Base-by-base conservation (phyloP, 2,329 filamentous ascomycete genomes). In the Parastagonospora nodorum region DNA sequence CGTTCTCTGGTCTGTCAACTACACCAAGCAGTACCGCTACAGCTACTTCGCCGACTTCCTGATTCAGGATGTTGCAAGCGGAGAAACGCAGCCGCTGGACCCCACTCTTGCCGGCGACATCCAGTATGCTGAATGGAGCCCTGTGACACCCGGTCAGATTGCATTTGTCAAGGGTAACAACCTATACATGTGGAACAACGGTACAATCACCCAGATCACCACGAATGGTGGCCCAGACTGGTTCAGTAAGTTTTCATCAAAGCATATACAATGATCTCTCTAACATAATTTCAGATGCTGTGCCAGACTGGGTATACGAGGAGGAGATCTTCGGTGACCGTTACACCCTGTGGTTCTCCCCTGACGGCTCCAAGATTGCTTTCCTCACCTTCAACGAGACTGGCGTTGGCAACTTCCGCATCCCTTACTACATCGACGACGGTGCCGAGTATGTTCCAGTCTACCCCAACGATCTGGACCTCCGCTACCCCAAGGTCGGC, bases 401-500 rank as follows among this genome's bases (percentile, higher is more conserved):
- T 0, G 86, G 85, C 1, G 87, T 89, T 6, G 80, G 78, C 2
- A 88, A 85, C 1, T 88, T 84, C 68, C 84, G 80, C 0, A 79
- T 89, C 9, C 84, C 84, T 0, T 88, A 88, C 69, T 89, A 84
- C 68, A 87, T 87, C 82, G 77, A 83, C 45, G 76, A 79, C 49
- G 70, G 83, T 51, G 71, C 80, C 19, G 67, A 84, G 11, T 57
- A 45, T 12, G 83, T 85, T 0, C 84, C 84, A 0, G 73, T 80
- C 0, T 89, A 89, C 62, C 86, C 86, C 1, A 69, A 76, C 0
- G 82, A 88, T 57, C 73, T 88, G 2, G 80, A 87, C 19, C 69
- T 89, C 41, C 78, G 86, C 10, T 89, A 89, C 57, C 86, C 87
- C 37, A 89, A 89, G 70, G 86, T 88, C 9, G 85, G 86, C 40